phyloP scores from a whole-genome alignment of 805 yeast species.

The Lachancea sp. region DNA sequence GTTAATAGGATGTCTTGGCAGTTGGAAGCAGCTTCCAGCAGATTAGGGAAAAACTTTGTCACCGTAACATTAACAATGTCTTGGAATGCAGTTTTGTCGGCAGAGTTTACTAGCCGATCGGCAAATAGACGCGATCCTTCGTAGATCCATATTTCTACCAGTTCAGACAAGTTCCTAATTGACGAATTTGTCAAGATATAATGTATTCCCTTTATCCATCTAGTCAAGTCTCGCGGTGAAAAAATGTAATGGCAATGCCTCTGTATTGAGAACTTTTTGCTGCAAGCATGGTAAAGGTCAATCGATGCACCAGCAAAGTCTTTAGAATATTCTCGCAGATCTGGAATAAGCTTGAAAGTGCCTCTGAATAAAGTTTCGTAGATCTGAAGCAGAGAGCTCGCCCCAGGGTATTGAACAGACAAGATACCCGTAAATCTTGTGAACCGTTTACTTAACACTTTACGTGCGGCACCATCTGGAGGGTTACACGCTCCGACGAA shows the following conservation, averaged over 20 bases:
- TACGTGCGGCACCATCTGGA: slow-evolving; percentile 72
- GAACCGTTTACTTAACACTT: slow-evolving; percentile 50
- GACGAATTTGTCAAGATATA: slow-evolving; percentile 40
- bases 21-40: slow-evolving; percentile 34
- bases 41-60: slow-evolving; percentile 40
- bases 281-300: slow-evolving; percentile 46
- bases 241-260: slow-evolving; percentile 59
- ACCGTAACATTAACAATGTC: slow-evolving; percentile 34
- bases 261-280: slow-evolving; percentile 32
- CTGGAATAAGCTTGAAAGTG: slow-evolving; percentile 53
- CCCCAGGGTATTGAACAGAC: slow-evolving; percentile 74
- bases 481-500: slow-evolving; percentile 97
- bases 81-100: slow-evolving; percentile 48
- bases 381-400: slow-evolving; percentile 54
- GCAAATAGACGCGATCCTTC: slow-evolving; percentile 74
- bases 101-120: slow-evolving; percentile 52
- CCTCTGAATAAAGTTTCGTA: slow-evolving; percentile 55
- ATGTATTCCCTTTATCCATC: slow-evolving; percentile 78
- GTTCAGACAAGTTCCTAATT: slow-evolving; percentile 34
- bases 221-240: slow-evolving; percentile 85
- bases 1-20: slow-evolving; percentile 57
- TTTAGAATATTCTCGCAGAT: slow-evolving; percentile 46
- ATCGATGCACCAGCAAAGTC: slow-evolving; percentile 62
- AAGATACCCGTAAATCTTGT: slow-evolving; percentile 59
- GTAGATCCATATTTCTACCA: slow-evolving; percentile 69